Evolutionary conservation across 768 basidiomycete genomes (phyloP), one percentile per base, ranked within the genome.

Genomic region (Saitozyma podzolica): DNA sequence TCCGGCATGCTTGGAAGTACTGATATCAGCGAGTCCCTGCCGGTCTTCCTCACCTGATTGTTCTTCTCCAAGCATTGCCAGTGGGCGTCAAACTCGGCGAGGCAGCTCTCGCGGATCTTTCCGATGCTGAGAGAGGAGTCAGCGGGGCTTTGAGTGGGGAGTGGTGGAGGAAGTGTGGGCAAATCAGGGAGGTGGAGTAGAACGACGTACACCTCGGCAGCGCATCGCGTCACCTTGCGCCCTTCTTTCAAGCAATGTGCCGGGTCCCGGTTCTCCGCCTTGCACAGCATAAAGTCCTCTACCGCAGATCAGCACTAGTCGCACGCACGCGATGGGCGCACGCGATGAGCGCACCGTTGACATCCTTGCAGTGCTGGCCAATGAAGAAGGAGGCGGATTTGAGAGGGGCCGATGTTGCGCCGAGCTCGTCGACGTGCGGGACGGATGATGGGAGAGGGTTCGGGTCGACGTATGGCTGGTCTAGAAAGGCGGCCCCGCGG

Each of bases 281-380:
- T 98, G 85, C 96, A 99, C 57, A 97, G 88, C 92, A 98, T 95
- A 74, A 91, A 92, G 82, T 92, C 90, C 85, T 92, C 90, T 91
- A 75, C 29, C 29, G 29, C 29, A 19, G 29, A 52, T 56, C 37
- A 61, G 54, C 52, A 7, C 9, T 10, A 3, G 49, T 40, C 3
- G 17, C 41, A 37, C 29, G 20, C 20, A 14, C 2, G 45, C 11
- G 45, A 47, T 13, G 11, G 6, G 72, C 89, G 56, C 64, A 97
- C 95, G n/a, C 11, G 45, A 47, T 13, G 11, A 47, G 72, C 89
- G 56, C 64, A 97, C 95, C 95, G 82, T 95, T 98, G 82, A 87
- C 95, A 61, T 92, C 90, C 81, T 92, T 92, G 86, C 95, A 99
- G 78, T 91, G 86, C 43, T 90, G 88, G 39, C 92, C 96, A 78